These are phyloP conservation scores for Lactarius akahatsu DNA, from an alignment of 768 basidiomycete genomes.

Conservation along the genomic window DNA sequence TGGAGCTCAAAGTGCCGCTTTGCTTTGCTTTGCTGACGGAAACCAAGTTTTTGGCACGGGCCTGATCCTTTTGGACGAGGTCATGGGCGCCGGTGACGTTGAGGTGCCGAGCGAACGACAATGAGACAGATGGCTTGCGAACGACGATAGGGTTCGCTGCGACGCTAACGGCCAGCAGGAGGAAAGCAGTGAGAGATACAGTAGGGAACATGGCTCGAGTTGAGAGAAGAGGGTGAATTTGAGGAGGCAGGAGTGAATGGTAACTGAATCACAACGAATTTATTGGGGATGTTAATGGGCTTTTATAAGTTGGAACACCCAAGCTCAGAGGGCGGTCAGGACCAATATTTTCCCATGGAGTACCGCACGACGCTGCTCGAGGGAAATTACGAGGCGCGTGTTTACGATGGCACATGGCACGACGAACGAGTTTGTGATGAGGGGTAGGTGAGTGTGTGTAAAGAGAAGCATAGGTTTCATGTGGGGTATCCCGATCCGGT, in stretches of 20 bases:
- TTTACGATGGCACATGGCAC: not conserved
- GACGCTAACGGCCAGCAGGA: too few relatives aligned
- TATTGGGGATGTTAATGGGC: not conserved
- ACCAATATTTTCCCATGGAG: not conserved
- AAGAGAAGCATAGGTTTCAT: not conserved
- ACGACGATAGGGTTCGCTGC: slow-evolving; percentile 11
- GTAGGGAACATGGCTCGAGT: not conserved
- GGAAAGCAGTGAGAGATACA: too few relatives aligned
- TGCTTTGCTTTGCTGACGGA: slow-evolving; percentile 40
- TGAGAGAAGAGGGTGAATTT: not conserved
- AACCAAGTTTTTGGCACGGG: slow-evolving; percentile 47
- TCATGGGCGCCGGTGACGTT: slow-evolving; percentile 52
- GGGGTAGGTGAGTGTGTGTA: not conserved
- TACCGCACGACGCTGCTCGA: not conserved
- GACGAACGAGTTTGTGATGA: not conserved
- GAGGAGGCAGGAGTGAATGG: slow-evolving; percentile 13
- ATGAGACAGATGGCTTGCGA: slow-evolving; percentile 3
- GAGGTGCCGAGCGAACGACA: slow-evolving; percentile 36
- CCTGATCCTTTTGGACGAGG: slow-evolving; percentile 51
- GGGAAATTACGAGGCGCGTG: not conserved
- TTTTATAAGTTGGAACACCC: not conserved
- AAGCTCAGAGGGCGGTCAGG: not conserved
- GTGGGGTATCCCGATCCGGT: not conserved
- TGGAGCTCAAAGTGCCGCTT: slow-evolving; percentile 30
- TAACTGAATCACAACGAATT: slow-evolving; percentile 13